Evolutionary conservation across 1,284 basidiomycete species (phyloP).

Genomic region (Apiotrichum sp.): DNA sequence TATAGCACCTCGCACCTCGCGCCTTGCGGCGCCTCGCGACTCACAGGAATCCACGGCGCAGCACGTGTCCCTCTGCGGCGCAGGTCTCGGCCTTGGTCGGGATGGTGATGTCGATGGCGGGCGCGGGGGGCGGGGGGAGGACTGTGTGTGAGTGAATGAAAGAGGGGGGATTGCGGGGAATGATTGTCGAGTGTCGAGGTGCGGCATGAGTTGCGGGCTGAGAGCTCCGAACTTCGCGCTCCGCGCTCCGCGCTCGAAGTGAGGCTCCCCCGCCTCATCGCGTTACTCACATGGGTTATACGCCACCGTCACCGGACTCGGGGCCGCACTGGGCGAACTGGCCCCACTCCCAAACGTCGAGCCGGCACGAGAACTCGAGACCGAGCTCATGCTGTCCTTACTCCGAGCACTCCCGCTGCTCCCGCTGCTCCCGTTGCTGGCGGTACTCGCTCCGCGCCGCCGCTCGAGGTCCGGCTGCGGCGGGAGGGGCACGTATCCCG

Average conservation of each 20-base stretch:
- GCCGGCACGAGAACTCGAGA: too few species aligned
- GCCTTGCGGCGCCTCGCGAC: too few species aligned
- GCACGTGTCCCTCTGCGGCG: background rate
- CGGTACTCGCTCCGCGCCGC: background rate
- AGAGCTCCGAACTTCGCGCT: too few species aligned
- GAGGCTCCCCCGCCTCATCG: too few species aligned
- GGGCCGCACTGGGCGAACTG: too few species aligned
- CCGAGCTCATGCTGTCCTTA: too few species aligned
- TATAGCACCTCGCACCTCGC: too few species aligned
- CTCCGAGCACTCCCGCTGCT: too few species aligned
- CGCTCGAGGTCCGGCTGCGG: background rate
- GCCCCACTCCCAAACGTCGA: background rate
- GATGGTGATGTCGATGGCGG: background rate
- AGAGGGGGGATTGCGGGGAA: too few species aligned
- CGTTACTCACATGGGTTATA: background rate
- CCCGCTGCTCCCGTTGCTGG: background rate
- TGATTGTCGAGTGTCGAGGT: too few species aligned
- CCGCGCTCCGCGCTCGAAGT: too few species aligned
- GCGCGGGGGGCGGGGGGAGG: background rate
- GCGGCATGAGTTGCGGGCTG: too few species aligned
- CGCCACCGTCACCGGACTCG: background rate
- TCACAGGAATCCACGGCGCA: background rate
- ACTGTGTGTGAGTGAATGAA: background rate
- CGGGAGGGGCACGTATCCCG: background rate
- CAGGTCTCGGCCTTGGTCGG: background rate